Evolutionary conservation across 2,329 filamentous ascomycete genomes (phyloP).

Genomic region (Nothophoma quercina): DNA sequence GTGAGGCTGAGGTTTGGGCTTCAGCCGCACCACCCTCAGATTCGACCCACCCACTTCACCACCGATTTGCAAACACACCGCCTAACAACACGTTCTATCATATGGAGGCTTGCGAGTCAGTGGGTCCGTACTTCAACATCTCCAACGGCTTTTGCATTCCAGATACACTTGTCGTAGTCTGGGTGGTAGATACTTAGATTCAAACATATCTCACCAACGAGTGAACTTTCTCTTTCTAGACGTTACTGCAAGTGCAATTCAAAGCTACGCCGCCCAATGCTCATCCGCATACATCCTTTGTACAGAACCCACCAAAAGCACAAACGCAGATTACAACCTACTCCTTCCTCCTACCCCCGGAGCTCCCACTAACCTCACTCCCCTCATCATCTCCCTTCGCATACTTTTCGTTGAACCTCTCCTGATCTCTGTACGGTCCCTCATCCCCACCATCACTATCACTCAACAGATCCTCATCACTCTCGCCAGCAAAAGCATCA

Average conservation of each 20-base stretch:
- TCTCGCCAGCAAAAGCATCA: constrained; percentile 94
- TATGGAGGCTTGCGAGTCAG: too few species aligned
- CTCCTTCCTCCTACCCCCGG: constrained; percentile 36
- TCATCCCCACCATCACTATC: constrained; percentile 52
- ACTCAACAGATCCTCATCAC: constrained; percentile 73
- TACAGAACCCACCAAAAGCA: not conserved
- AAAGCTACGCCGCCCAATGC: constrained; percentile 30
- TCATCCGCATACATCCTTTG: not conserved
- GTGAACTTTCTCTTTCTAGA: too few species aligned
- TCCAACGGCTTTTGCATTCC: too few species aligned
- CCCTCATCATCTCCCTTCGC: constrained; percentile 22
- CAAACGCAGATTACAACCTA: constrained; percentile 15
- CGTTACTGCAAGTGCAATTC: not conserved
- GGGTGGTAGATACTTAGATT: too few species aligned
- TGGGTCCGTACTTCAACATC: too few species aligned
- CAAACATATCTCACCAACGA: too few species aligned
- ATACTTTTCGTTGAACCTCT: constrained; percentile 45
- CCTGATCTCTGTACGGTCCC: constrained; percentile 46
- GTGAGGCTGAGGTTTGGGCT: too few species aligned
- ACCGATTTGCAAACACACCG: too few species aligned
- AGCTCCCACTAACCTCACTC: constrained; percentile 22
- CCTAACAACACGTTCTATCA: too few species aligned
- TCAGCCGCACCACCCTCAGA: too few species aligned
- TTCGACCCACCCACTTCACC: too few species aligned
- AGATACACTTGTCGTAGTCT: too few species aligned